Conservation (phyloP, 495 filamentous ascomycete genomes). For the Penicillium macrosclerotiorum region DNA sequence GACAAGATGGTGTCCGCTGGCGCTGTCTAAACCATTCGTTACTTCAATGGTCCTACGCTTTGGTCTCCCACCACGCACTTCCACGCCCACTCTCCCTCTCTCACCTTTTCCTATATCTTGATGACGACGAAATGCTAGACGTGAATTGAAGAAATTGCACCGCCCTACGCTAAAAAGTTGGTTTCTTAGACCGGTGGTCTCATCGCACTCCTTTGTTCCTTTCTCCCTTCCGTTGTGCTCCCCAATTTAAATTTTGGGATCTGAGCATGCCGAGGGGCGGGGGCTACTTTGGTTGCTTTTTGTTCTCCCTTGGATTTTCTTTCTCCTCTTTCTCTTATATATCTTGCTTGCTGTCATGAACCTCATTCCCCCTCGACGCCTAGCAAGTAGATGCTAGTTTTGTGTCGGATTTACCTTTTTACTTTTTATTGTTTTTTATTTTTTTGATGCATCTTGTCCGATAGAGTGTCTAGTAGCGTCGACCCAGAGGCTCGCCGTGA, state of each 20-base stretch:
- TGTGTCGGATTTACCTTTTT: conserved; percentile 8
- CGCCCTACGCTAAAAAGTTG: conserved; percentile 11
- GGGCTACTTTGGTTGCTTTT: background rate
- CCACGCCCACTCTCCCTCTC: conserved; percentile 6
- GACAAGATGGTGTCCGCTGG: conserved; percentile 84
- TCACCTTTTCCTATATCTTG: conserved; percentile 15
- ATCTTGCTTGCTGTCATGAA: conserved; percentile 5
- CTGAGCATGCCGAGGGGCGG: background rate
- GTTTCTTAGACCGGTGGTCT: conserved; percentile 1
- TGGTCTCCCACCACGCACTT: too few relatives aligned
- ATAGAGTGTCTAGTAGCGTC: conserved; percentile 19
- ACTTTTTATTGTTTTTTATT: conserved; percentile 8
- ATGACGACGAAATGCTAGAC: conserved; percentile 48
- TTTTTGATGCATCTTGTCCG: conserved; percentile 13
- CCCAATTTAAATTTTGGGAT: background rate
- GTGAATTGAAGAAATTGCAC: conserved; percentile 34
- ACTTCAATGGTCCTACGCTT: too few relatives aligned
- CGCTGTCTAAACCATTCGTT: conserved; percentile 38
- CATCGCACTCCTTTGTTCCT: background rate
- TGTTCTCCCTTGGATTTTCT: background rate
- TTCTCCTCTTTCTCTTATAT: background rate
- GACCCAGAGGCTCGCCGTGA: background rate
- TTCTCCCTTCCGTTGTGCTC: background rate
- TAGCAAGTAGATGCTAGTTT: background rate
- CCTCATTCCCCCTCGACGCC: conserved; percentile 8